These are phyloP conservation scores for Naganishia kalamii DNA, from an alignment of 768 basidiomycete genomes.

Conservation along the genomic window DNA sequence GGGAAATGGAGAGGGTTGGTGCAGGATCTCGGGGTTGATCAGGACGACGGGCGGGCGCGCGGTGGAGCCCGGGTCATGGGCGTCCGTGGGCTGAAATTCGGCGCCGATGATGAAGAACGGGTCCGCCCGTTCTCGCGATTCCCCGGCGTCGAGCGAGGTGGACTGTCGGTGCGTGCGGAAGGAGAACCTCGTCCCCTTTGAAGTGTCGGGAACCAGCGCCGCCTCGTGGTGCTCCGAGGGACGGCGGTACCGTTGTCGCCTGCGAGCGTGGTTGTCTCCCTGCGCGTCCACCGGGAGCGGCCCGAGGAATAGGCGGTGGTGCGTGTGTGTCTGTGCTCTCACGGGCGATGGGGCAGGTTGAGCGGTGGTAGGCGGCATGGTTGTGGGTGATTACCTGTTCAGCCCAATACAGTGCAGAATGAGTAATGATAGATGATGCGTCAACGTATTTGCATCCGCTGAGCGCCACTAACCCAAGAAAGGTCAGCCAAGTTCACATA, in stretches of 20 bases:
- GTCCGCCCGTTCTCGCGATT: neutral
- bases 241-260: neutral
- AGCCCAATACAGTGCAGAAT: neutral
- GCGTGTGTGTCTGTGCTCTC: neutral
- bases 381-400: neutral
- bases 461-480: too few relatives aligned
- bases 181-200: neutral
- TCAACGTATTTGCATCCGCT: neutral
- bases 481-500: too few relatives aligned
- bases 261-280: neutral
- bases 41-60: neutral
- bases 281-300: neutral
- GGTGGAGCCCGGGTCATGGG: too few relatives aligned
- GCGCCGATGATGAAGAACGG: neutral
- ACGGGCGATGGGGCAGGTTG: neutral
- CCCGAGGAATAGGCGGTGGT: conserved; percentile 8
- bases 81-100: neutral
- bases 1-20: neutral
- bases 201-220: too few relatives aligned
- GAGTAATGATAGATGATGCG: neutral
- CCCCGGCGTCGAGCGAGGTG: too few relatives aligned
- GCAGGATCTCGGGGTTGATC: neutral
- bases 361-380: neutral
- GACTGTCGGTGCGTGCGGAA: too few relatives aligned
- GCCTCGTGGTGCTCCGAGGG: neutral